These are phyloP conservation scores for Phalaenopsis equestris DNA, from an alignment of 106 monocot genomes.

Conservation along the genomic window DNA sequence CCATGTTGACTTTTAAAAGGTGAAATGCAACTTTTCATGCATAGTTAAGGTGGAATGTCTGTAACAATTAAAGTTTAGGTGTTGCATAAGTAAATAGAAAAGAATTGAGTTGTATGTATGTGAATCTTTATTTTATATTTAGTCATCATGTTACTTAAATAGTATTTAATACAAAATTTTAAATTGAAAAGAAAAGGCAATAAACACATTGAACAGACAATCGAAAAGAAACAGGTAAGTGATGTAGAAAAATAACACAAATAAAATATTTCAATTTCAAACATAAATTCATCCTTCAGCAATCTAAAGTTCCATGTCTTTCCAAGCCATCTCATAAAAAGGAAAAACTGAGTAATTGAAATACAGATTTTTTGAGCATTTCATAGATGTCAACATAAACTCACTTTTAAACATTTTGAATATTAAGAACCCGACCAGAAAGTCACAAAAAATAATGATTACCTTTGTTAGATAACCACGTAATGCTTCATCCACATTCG, in stretches of 20 bases:
- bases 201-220: neutral
- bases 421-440: neutral
- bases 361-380: neutral
- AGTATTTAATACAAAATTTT: neutral
- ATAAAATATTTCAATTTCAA: neutral
- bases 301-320: neutral
- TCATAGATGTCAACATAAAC: neutral
- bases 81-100: no score
- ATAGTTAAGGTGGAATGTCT: no score
- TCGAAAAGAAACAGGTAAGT: neutral
- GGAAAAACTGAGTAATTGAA: neutral
- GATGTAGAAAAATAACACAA: neutral
- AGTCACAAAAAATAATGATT: constrained; percentile 6
- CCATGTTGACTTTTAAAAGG: no score
- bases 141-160: neutral
- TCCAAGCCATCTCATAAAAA: neutral
- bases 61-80: no score
- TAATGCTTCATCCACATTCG: constrained; percentile 98
- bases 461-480: constrained; percentile 99
- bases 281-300: neutral
- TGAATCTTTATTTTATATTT: neutral
- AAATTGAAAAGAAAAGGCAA: neutral
- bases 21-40: no score
- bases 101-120: no score
- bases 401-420: neutral